Conservation (phyloP, 2,329 filamentous ascomycete species). For the Talaromyces islandicus region DNA sequence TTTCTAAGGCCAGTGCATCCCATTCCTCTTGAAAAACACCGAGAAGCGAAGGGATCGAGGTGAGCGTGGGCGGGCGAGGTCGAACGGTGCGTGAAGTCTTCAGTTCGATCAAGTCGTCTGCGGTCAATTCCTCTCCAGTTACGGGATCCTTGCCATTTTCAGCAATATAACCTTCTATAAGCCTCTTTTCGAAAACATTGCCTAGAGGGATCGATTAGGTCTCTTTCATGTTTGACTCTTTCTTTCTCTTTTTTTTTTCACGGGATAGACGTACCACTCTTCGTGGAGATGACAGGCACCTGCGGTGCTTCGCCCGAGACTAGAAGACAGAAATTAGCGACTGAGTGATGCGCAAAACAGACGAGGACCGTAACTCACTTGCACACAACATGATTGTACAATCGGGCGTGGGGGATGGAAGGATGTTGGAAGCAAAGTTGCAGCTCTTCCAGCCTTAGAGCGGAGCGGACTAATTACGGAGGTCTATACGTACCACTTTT, state of each 20-base stretch:
- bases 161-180: slow-evolving; percentile 91
- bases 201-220: slow-evolving; percentile 45
- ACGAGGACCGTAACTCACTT: slow-evolving; percentile 48
- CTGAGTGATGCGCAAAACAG: not conserved
- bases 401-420: slow-evolving; percentile 13
- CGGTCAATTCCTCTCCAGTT: slow-evolving; percentile 74
- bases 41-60: slow-evolving; percentile 90
- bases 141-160: slow-evolving; percentile 91
- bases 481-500: too few relatives aligned
- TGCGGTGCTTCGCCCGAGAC: slow-evolving; percentile 96
- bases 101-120: slow-evolving; percentile 81
- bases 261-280: slow-evolving; percentile 64
- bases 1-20: slow-evolving; percentile 88
- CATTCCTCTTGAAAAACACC: slow-evolving; percentile 97
- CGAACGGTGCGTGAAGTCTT: slow-evolving; percentile 78
- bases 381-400: slow-evolving; percentile 53
- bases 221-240: not conserved
- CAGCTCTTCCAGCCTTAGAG: slow-evolving; percentile 16
- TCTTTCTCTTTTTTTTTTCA: not conserved
- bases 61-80: slow-evolving; percentile 85
- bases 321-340: slow-evolving; percentile 29
- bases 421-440: slow-evolving; percentile 19
- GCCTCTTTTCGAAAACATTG: slow-evolving; percentile 86
- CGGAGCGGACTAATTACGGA: too few relatives aligned
- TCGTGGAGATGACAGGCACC: slow-evolving; percentile 88